Evolutionary conservation across 139 green algal species (phyloP), one percentile per base, ranked within the genome.

Genomic region (Mesotaenium endlicherianum): DNA sequence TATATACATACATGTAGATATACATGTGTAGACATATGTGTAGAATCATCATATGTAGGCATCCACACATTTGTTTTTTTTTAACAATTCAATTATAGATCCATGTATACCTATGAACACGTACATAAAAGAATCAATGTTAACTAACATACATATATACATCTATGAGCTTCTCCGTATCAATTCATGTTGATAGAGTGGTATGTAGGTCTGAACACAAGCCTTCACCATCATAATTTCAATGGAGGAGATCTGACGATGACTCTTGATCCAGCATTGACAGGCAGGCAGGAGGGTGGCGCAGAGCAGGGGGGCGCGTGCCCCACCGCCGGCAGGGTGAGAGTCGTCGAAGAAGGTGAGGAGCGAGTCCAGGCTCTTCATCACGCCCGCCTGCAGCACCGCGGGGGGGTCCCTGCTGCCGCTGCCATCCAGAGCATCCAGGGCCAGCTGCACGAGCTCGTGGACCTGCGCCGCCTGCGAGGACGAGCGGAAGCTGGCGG

Each of bases 1-100:
- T 64, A 64, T 64, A 64, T 64, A 34, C 53, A 64, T 64, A 64
- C 53, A 64, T 64, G 26, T 64, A 64, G 20, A 64, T 20, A 64
- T 64, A 64, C 53, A 64, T 64, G 26, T 26, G 26, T 64, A 64
- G 20, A 34, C 20, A 20, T 64, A 64, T 34, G 53, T 26, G 53
- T 26, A 26, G 53, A 64, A 64, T 64, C 20, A 34, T 34, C 26
- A 64, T 64, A 64, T 64, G 26, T 64, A 64, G 20, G 26, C 26
- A 64, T 64, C 20, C 26, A 64, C 26, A 64, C 26, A 64, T 64
- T 34, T 64, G 26, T 64, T 34, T 64, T 34, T 64, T 34, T 64
- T 34, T 64, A 64, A 34, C 20, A 34, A 64, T 64, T 34, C 26
- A 64, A 34, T 34, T 64, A 26, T 64, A 64, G 20, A 64, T 64